Evolutionary conservation across 106 monocot genomes (phyloP), one percentile per base, ranked within the genome.

Genomic region (Triglochin maritima): DNA sequence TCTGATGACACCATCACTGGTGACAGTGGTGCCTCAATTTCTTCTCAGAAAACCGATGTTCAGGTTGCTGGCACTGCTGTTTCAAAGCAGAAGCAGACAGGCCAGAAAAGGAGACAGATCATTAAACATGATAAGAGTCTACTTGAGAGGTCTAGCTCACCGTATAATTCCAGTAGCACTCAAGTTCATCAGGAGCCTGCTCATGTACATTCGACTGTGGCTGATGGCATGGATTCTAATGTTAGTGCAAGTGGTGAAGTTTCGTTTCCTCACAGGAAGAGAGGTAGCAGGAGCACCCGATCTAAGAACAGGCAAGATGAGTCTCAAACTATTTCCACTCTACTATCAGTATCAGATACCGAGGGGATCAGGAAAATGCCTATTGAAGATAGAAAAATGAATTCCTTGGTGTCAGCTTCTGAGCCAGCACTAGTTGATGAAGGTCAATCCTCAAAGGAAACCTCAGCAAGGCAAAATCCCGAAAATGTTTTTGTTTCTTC

Each of bases 61-160:
- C 66, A 73, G 56, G 82, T 0, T 70, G 9, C 52, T 55, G 82
- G 0, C 67, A 9, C 52, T 55, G 4, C 4, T 47, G 56, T 69
- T 62, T 14, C 69, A n/a, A 86, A 79, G 81, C 81, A 75, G 58
- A 83, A 82, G 49, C 89, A 79, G 49, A 43, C 60, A 16, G 75
- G 79, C 4, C 74, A 80, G 62, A 87, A 73, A 62, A 83, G 71
- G 73, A 79, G 50, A 60, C 77, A 78, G 15, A 79, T 56, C 47
- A 61, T 50, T 56, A 48, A 54, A 14, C 56, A 63, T 43, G 81
- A 80, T 41, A 79, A 73, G 53, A 81, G 12, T 60, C 7, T 45
- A 16, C 67, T 64, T 56, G 79, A 86, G 65, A 75, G 62, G 51
- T 13, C 56, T 51, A 59, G 47, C 17, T 42, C 50, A 60, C 13